Evolutionary conservation across 192 early-diverging fungal species (phyloP), one percentile per base, ranked within the genome.

Genomic region (Kappamyces sp.): DNA sequence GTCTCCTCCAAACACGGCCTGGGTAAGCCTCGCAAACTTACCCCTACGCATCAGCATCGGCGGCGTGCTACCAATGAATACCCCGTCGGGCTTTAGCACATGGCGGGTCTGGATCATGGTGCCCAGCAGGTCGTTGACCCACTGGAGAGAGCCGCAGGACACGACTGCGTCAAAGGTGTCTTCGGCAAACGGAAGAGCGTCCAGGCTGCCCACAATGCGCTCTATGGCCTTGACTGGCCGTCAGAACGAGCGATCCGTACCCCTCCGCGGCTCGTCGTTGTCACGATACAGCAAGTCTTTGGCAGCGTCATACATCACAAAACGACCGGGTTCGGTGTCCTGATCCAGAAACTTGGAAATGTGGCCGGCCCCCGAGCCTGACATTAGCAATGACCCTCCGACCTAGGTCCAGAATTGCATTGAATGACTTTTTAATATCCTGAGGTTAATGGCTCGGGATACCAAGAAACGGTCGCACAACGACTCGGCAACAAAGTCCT

Each of bases 51-150:
- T 22, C 22, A 22, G 22, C 22, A 22, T 22, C 22, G 22, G 0
- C 22, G 22, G 22, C 22, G 22, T 22, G 22, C 22, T 22, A 22
- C 85, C 93, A 48, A 98, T 80, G 66, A 98, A 98, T 53, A 89
- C 83, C 41, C 91, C 87, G 66, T 98, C 94, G 0, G 93, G 90
- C 58, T 94, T 91, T 47, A 98, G 69, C 1, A 85, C 76, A 39
- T 81, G 75, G 38, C 81, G 83, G 35, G 90, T 78, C 66, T 94
- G 91, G 22, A 91, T 91, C 66, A 98, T 70, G 45, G 91, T 76
- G 0, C 86, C 87, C 22, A 91, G 91, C 33, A 98, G 78, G 71
- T 98, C 94, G 59, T 98, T 98, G 41, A 98, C 86, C 94, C 94
- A 98, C 67, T 98, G 91, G 76, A 95, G 73, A 1, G 84, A 79